Evolutionary conservation across 2,329 filamentous ascomycete genomes (phyloP), one percentile per base, ranked within the genome.

Genomic region (Claviceps humidiphila): DNA sequence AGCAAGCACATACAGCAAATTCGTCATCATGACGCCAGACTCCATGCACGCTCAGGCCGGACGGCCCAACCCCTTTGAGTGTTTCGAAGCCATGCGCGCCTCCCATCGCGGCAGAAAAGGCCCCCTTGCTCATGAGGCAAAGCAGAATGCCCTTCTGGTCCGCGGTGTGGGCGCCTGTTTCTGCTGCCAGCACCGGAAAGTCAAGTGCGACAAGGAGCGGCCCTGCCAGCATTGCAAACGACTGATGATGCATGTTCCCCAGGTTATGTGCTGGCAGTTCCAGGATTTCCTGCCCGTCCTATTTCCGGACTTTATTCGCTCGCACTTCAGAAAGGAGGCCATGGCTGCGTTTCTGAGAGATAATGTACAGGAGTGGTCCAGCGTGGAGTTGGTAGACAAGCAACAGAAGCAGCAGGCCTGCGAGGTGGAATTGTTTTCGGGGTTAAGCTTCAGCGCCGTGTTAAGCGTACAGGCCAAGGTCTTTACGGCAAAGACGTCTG

Each of bases 211-310:
- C 60, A 72, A 72, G 56, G 70, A 76, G 58, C 67, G 77, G 46
- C 76, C 77, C 0, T 81, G 77, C 64, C 72, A 72, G 61, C 78
- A 74, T 64, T 81, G 77, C 68, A 71, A 69, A 57, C 76, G 77
- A 62, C 69, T 80, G 51, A 69, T 71, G 51, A 61, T 68, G 2
- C 65, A 71, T 49, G 68, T 78, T 14, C 76, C 77, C 1, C 74
- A 77, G 58, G 71, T 76, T 20, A 68, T 81, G 24, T 81, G 77
- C 64, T 80, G 77, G 77, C 75, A 76, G 60, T 80, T 81, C 54
- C 68, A 71, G 42, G 76, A 80, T 59, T 81, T 81, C 54, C 55
- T 75, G 7, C 66, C 68, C 0, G 68, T 74, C 2, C 59, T 81
- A 26, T 80, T 80, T 52, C 77, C 77, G 4, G 65, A 66, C 8